Evolutionary conservation across 2,329 filamentous ascomycete genomes (phyloP).

Genomic region (Fusarium pilosicola): DNA sequence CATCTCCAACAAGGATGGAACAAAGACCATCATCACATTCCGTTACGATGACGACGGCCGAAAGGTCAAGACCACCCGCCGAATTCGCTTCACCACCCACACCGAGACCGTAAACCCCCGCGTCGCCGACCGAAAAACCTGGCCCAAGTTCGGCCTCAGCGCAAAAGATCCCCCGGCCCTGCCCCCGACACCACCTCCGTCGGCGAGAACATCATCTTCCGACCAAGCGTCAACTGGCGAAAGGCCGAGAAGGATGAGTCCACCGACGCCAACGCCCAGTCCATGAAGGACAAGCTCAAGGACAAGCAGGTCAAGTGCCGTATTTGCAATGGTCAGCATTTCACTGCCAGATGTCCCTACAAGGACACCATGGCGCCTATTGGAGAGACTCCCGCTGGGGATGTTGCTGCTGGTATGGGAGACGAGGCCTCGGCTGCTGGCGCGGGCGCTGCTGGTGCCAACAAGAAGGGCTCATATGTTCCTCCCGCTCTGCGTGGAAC

Average conservation of each 20-base stretch:
- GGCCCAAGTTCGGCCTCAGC: conserved; percentile 92
- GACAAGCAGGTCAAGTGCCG: conserved; percentile 99
- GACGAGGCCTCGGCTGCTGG: conserved; percentile 60
- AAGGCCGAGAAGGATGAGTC: conserved; percentile 85
- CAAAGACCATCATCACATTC: conserved; percentile 93
- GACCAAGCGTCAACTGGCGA: conserved; percentile 93
- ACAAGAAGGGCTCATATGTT: conserved; percentile 88
- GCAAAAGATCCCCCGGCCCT: conserved; percentile 87
- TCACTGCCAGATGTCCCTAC: conserved; percentile 98
- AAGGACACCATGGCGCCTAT: conserved; percentile 99
- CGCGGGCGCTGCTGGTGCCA: conserved; percentile 52
- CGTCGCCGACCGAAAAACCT: conserved; percentile 92
- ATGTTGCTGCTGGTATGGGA: conserved; percentile 65
- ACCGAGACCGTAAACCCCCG: conserved; percentile 96
- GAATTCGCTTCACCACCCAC: conserved; percentile 90
- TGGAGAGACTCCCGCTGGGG: conserved; percentile 66
- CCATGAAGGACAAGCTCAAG: conserved; percentile 85
- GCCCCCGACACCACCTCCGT: conserved; percentile 90
- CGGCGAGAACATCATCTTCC: conserved; percentile 98
- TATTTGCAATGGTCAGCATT: conserved; percentile 99
- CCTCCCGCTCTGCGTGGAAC: conserved; percentile 89
- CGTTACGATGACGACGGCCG: conserved; percentile 91
- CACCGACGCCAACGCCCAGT: conserved; percentile 76
- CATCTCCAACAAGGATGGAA: conserved; percentile 97
- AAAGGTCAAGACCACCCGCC: conserved; percentile 96